These are phyloP conservation scores for Neurospora sp. DNA, from an alignment of 495 filamentous ascomycete genomes.

Conservation along the genomic window DNA sequence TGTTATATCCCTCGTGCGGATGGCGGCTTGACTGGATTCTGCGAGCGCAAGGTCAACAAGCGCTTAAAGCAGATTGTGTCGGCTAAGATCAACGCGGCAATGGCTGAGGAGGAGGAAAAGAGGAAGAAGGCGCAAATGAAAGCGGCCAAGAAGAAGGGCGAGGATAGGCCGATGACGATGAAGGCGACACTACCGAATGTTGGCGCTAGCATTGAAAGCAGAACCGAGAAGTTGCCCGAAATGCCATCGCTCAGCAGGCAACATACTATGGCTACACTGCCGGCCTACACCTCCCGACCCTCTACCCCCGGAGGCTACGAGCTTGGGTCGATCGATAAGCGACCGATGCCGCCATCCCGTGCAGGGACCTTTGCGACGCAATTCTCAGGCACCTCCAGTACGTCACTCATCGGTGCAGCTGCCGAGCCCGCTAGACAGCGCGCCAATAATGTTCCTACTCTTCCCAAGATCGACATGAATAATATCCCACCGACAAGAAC, in stretches of 20 bases:
- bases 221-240: slow-evolving; percentile 43
- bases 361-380: slow-evolving; percentile 32
- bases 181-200: slow-evolving; percentile 51
- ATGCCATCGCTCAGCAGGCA: slow-evolving; percentile 54
- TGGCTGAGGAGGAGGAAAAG: slow-evolving; percentile 60
- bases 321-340: slow-evolving; percentile 35
- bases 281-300: slow-evolving; percentile 49
- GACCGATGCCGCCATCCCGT: slow-evolving; percentile 26
- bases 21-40: slow-evolving; percentile 73
- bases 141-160: slow-evolving; percentile 44
- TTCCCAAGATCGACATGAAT: slow-evolving; percentile 28
- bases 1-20: slow-evolving; percentile 73
- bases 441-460: slow-evolving; percentile 36
- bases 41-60: slow-evolving; percentile 77
- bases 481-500: slow-evolving; percentile 24
- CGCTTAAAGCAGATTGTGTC: slow-evolving; percentile 71
- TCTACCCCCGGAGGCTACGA: slow-evolving; percentile 42
- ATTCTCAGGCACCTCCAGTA: slow-evolving; percentile 35
- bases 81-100: slow-evolving; percentile 72
- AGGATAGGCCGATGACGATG: slow-evolving; percentile 40
- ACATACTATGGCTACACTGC: slow-evolving; percentile 58
- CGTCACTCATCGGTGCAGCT: slow-evolving; percentile 48
- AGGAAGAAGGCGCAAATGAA: slow-evolving; percentile 47
- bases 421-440: slow-evolving; percentile 47
- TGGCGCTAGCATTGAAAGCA: slow-evolving; percentile 4